Conservation (phyloP, 2,329 filamentous ascomycete species). For the Talaromyces sp. region DNA sequence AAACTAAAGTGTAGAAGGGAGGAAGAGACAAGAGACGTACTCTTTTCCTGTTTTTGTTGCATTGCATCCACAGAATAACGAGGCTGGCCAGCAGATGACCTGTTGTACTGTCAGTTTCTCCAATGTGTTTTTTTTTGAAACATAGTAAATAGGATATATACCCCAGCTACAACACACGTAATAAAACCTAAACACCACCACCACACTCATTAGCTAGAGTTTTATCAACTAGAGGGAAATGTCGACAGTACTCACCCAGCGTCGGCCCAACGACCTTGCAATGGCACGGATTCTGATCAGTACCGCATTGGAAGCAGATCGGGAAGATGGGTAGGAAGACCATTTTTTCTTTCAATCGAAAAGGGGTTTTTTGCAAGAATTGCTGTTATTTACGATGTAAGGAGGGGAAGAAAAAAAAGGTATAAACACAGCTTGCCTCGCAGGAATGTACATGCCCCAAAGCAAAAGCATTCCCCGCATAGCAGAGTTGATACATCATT, state of each 20-base stretch:
- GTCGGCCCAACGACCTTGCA: constrained; percentile 55
- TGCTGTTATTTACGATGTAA: not conserved
- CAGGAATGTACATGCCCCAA: not conserved
- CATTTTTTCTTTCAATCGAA: constrained; percentile 19
- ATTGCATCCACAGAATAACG: constrained; percentile 53
- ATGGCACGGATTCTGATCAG: constrained; percentile 53
- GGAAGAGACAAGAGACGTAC: constrained; percentile 33
- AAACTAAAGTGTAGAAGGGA: too few species aligned
- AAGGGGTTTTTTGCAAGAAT: too few species aligned
- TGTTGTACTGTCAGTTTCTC: not conserved
- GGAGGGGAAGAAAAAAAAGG: too few species aligned
- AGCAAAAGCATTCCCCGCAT: not conserved
- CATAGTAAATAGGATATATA: not conserved
- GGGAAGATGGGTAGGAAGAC: constrained; percentile 45
- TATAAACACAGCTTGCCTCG: not conserved
- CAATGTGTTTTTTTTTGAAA: not conserved
- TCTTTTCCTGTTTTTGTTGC: constrained; percentile 49
- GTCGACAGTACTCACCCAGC: constrained; percentile 38
- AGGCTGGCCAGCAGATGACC: constrained; percentile 44
- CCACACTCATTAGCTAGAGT: too few species aligned
- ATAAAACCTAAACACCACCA: constrained; percentile 2
- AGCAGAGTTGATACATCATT: not conserved
- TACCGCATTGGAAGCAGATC: constrained; percentile 52
- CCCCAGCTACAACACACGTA: constrained; percentile 7
- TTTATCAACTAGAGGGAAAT: not conserved